Conservation (phyloP, 768 basidiomycete species). For the Leccinum rimulosum region DNA sequence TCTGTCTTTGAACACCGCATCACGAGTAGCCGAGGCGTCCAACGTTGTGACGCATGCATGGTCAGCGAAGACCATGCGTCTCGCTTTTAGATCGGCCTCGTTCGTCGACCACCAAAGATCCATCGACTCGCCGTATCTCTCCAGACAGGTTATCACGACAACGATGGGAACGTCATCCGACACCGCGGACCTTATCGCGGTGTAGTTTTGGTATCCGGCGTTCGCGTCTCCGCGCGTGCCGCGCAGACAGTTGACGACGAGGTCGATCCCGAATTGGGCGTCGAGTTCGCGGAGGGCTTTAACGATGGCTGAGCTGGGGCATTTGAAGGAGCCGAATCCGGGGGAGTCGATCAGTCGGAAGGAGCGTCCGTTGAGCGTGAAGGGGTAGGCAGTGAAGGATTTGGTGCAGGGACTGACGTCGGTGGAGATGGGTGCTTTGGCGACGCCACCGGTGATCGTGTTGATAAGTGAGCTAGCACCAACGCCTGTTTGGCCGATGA, state of each 20-base stretch:
- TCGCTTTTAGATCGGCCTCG: constrained; percentile 29
- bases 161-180: constrained; percentile 33
- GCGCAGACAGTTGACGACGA: constrained; percentile 28
- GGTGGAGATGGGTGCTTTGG: constrained; percentile 24
- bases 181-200: constrained; percentile 27
- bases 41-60: constrained; percentile 41
- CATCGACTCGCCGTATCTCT: constrained; percentile 32
- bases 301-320: constrained; percentile 21
- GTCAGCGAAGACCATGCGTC: constrained; percentile 37
- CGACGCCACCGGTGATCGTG: constrained; percentile 27
- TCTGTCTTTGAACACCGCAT: constrained; percentile 22
- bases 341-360: constrained; percentile 32
- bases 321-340: constrained; percentile 29
- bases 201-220: constrained; percentile 28
- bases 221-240: constrained; percentile 29
- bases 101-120: constrained; percentile 41
- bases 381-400: constrained; percentile 21
- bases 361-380: constrained; percentile 26
- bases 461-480: constrained; percentile 43
- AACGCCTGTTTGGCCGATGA: constrained; percentile 32
- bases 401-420: constrained; percentile 30
- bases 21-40: constrained; percentile 15
- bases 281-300: constrained; percentile 30
- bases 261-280: constrained; percentile 26
- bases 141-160: constrained; percentile 30